Evolutionary conservation across 2,329 filamentous ascomycete genomes (phyloP), one percentile per base, ranked within the genome.

Genomic region (Stemphylium vesicarium): DNA sequence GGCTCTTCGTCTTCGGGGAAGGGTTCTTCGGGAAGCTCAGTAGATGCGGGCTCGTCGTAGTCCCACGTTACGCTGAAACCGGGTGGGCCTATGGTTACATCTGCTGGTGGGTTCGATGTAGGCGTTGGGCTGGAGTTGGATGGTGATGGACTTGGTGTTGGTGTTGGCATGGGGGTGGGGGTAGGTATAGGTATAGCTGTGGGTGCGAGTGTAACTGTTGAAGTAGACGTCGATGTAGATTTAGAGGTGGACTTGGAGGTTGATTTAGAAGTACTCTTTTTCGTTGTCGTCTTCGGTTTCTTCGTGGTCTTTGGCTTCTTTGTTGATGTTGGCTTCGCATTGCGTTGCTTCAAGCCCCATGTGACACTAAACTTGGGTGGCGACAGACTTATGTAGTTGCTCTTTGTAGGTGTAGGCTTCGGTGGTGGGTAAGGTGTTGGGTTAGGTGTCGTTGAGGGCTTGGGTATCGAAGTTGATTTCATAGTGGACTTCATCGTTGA

Each of bases 71-170:
- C 31, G 13, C 50, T 59, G 43, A 36, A 55, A 9, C 46, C 26
- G 9, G 63, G 59, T 4, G 49, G 52, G 10, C 56, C 56, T 16
- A 64, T 35, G 15, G 41, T 59, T 35, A 64, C 57, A 4, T 60
- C 40, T 18, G 59, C 50, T 18, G 49, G 53, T 4, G 48, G 47
- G 20, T 39, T 54, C 7, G 50, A 38, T 1, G 50, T 47, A 11
- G 32, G 47, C 3, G 40, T 42, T 15, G 53, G 53, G 1, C 48
- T 44, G 2, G 43, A 26, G 4, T 12, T 51, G 12, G 38, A 29
- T 10, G 26, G 26, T 10, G 26, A 29, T 11, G 26, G 7, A 9
- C 26, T 29, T 44, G 52, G 53, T 7, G 39, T 33, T 15, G 52
- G 57, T 1, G 44, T 38, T 3, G 50, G 51, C 4, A 20, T 49